These are phyloP conservation scores for Elaeis oleifera DNA, from an alignment of 202 grass and related monocot genomes.

Conservation along the genomic window DNA sequence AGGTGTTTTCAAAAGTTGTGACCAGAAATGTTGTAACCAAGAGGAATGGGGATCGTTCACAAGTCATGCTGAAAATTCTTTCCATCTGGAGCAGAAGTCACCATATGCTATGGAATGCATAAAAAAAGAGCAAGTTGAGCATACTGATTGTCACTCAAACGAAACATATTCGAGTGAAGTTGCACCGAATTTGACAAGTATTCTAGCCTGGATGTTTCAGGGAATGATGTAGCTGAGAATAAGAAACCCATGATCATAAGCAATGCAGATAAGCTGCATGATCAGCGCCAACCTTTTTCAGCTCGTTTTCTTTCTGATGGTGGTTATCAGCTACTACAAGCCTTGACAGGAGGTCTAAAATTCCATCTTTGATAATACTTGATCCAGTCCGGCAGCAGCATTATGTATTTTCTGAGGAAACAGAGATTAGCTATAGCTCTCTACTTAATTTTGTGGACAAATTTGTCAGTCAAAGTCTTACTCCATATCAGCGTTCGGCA, in stretches of 20 bases:
- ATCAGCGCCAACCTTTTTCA: constrained; percentile 31
- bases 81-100: constrained; percentile 26
- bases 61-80: constrained; percentile 23
- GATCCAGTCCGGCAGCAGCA: constrained; percentile 63
- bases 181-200: constrained; percentile 20
- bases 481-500: constrained; percentile 44
- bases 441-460: constrained; percentile 63
- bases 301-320: constrained; percentile 81
- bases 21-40: constrained; percentile 24
- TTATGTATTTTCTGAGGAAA: constrained; percentile 60
- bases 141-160: constrained; percentile 27
- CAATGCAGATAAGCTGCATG: constrained; percentile 15
- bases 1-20: constrained; percentile 24
- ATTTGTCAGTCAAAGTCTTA: constrained; percentile 64
- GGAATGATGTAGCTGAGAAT: constrained; percentile 13
- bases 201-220: constrained; percentile 18
- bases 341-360: constrained; percentile 67
- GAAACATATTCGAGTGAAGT: constrained; percentile 27
- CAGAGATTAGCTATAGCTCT: constrained; percentile 45
- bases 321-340: constrained; percentile 54
- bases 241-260: constrained; percentile 22
- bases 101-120: constrained; percentile 25
- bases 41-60: constrained; percentile 15
- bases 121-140: constrained; percentile 28
- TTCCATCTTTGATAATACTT: constrained; percentile 83